Evolutionary conservation across 306 rosid genomes (phyloP), one percentile per base, ranked within the genome.

Genomic region (Begonia masoniana): DNA sequence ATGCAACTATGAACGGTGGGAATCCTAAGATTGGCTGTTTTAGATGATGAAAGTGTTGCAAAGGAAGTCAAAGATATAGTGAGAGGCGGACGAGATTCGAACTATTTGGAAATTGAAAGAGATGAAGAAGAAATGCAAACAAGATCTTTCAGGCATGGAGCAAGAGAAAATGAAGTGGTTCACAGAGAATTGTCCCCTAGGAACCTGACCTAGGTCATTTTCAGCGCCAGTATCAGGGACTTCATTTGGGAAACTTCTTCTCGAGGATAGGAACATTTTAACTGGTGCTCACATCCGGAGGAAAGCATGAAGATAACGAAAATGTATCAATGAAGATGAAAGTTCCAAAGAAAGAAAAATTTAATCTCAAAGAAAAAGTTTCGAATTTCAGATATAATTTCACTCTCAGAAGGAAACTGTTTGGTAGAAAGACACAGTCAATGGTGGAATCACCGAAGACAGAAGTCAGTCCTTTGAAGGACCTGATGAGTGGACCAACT

Each of bases 211-310:
- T 24, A 81, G 99, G 59, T 92, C 99, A 54, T 64, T 92, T 62
- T 92, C 99, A 10, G 96, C 99, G 31, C 99, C 99, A 19, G 96
- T 92, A 51, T 67, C 96, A 31, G 95, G 99, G 66, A 86, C 96
- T 26, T 83, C 99, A 49, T 92, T 92, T 70, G 96, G 99, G 68
- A 92, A 86, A 76, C 99, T 92, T 69, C 99, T 92, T 70, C 73
- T 92, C n/a, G 96, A 86, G 79, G 96, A 92, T 62, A 82, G 95
- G 53, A 96, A 79, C 55, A 45, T 86, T 66, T 64, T 86, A 62
- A 86, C 99, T 2, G 99, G 95, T 23, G 99, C 78, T 15, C 96
- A 86, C 50, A 81, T 92, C 64, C 80, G 70, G 66, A 79, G 96
- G 72, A 92, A 92, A 83, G 88, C 92, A 76, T 48, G 99, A 92